Evolutionary conservation across 805 yeast genomes (phyloP).

Genomic region (Lachancea quebecensis): DNA sequence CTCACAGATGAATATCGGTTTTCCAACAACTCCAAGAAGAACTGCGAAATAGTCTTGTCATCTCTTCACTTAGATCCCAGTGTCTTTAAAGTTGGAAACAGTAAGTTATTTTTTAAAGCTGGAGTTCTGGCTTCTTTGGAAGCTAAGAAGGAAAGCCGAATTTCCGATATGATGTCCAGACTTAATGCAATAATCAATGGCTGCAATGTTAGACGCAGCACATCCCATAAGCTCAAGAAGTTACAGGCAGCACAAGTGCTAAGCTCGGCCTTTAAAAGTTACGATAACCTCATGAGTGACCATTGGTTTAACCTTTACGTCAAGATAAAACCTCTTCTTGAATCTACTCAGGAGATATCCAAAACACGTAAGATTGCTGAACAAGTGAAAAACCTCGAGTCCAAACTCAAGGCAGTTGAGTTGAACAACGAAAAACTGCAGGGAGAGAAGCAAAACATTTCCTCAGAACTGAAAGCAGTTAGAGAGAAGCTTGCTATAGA

Average conservation of each 20-base stretch:
- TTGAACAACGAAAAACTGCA: constrained; percentile 26
- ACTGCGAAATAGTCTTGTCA: constrained; percentile 60
- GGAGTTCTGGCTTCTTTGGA: constrained; percentile 92
- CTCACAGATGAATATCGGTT: constrained; percentile 44
- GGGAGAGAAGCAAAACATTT: constrained; percentile 22
- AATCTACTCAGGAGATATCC: constrained; percentile 52
- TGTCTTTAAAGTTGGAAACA: constrained; percentile 82
- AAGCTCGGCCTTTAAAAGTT: constrained; percentile 50
- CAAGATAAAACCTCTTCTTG: constrained; percentile 67
- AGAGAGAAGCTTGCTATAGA: constrained; percentile 35
- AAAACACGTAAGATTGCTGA: constrained; percentile 53
- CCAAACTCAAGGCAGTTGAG: constrained; percentile 36
- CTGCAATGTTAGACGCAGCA: constrained; percentile 43
- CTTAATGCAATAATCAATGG: constrained; percentile 69
- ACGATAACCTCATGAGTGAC: constrained; percentile 43
- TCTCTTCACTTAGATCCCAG: constrained; percentile 65
- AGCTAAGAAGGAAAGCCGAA: constrained; percentile 58
- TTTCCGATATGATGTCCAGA: constrained; percentile 47
- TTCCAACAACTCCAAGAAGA: constrained; percentile 48
- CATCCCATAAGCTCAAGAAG: constrained; percentile 45
- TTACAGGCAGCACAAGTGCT: constrained; percentile 66
- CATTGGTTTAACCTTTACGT: constrained; percentile 77
- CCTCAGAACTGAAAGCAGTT: constrained; percentile 28
- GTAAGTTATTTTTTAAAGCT: constrained; percentile 91
- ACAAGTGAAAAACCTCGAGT: constrained; percentile 46